Conservation (phyloP, 139 green algal species). For the Chlamydomonas sphaeroides region DNA sequence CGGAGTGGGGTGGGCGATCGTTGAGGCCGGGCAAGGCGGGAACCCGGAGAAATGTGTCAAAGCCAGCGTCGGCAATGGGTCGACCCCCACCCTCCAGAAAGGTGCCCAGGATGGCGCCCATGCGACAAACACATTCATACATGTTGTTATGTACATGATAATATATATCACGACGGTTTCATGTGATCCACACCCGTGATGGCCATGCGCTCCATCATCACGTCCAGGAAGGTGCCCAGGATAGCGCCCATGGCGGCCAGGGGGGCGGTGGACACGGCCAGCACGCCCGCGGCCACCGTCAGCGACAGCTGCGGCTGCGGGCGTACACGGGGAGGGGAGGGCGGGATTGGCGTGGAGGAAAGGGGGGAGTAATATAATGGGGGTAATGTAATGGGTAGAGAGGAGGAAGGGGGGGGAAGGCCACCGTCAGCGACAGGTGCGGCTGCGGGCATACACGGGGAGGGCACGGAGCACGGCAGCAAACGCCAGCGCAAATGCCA, state of each 20-base stretch:
- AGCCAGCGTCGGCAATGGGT: no score
- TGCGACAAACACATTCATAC: no score
- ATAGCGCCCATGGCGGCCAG: slow-evolving; percentile 12
- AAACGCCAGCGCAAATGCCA: no score
- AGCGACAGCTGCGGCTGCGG: neutral
- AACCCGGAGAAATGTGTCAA: no score
- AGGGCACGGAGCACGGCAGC: no score
- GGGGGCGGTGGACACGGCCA: slow-evolving; percentile 9
- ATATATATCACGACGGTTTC: no score
- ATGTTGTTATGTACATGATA: no score
- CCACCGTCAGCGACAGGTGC: neutral
- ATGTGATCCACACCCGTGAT: slow-evolving; percentile 36
- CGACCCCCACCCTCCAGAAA: no score
- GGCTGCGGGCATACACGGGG: neutral
- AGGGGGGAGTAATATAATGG: no score
- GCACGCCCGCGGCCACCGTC: neutral
- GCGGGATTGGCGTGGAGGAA: no score
- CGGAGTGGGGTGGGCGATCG: neutral
- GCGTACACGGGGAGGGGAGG: neutral
- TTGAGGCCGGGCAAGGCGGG: no score
- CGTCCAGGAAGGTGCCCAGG: slow-evolving; percentile 45
- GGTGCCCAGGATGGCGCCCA: slow-evolving; percentile 31
- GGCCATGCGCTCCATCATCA: slow-evolving; percentile 53
- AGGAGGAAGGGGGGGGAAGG: neutral
- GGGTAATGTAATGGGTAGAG: no score